phyloP scores from a whole-genome alignment of 1,284 basidiomycete species.

The Ceratobasidium theobromae region DNA sequence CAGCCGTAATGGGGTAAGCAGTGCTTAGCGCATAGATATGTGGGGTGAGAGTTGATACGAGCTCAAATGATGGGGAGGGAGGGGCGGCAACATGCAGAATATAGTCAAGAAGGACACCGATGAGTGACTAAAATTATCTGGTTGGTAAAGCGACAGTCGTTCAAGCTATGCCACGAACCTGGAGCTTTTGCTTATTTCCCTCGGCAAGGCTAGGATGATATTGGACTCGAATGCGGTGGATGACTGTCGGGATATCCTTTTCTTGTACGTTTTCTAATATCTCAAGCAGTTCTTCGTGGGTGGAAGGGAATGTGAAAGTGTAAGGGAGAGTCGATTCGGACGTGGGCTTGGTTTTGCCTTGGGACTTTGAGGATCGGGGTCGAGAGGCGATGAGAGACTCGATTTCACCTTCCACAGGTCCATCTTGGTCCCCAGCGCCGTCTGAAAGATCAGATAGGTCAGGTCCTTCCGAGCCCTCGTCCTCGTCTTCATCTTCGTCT shows the following conservation, averaged over 20 bases:
- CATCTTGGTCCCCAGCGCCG: slow-evolving; percentile 43
- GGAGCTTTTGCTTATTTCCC: slow-evolving; percentile 90
- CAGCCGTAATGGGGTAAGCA: slow-evolving; percentile 78
- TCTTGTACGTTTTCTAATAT: slow-evolving; percentile 73
- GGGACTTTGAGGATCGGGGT: slow-evolving; percentile 32
- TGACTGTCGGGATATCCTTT: slow-evolving; percentile 74
- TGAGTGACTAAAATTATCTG: slow-evolving; percentile 57
- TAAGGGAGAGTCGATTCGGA: slow-evolving; percentile 73
- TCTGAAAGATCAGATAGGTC: slow-evolving; percentile 43
- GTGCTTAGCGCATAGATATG: slow-evolving; percentile 81
- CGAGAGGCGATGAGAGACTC: slow-evolving; percentile 40
- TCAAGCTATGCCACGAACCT: slow-evolving; percentile 53
- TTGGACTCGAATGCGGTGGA: slow-evolving; percentile 88
- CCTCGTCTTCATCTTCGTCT: slow-evolving; percentile 43
- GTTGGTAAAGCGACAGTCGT: slow-evolving; percentile 3
- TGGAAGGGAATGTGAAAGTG: slow-evolving; percentile 86
- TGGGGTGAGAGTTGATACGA: slow-evolving; percentile 72
- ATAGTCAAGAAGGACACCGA: slow-evolving; percentile 88
- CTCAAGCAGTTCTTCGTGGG: slow-evolving; percentile 85
- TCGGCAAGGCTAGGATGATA: slow-evolving; percentile 89
- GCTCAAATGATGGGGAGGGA: slow-evolving; percentile 58
- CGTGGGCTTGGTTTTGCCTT: slow-evolving; percentile 36
- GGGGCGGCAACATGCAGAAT: slow-evolving; percentile 75
- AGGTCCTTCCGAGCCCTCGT: slow-evolving; percentile 44
- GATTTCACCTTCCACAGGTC: slow-evolving; percentile 38